Evolutionary conservation across 177 flowering plant species (phyloP).

Genomic region (Vitis hybrid): DNA sequence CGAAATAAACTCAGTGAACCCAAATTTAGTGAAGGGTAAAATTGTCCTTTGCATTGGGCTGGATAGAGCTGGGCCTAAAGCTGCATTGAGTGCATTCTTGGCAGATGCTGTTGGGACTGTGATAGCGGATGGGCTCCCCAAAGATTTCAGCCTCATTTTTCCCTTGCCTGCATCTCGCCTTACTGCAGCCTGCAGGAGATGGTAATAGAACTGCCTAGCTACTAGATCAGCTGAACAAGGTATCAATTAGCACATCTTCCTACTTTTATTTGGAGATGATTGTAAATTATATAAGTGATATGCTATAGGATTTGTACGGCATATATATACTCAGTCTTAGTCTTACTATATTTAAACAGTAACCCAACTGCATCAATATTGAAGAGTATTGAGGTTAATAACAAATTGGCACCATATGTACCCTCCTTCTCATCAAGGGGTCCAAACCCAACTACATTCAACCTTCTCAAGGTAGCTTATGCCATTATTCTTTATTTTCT

Average conservation of each 20-base stretch:
- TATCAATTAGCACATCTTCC: not conserved
- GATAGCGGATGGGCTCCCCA: not conserved
- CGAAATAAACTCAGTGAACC: no score
- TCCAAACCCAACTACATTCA: constrained; percentile 20
- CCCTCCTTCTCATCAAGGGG: constrained; percentile 43
- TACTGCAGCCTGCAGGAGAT: no score
- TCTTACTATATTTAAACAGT: no score
- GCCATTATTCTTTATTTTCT: not conserved
- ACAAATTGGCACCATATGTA: constrained; percentile 29
- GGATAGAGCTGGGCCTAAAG: no score
- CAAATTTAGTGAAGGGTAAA: constrained; percentile 30
- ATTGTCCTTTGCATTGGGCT: constrained; percentile 40
- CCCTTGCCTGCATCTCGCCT: constrained; percentile 27
- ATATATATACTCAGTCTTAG: no score
- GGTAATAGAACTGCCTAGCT: no score
- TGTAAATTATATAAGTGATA: no score
- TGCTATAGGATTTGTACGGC: no score
- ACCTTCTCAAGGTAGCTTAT: constrained; percentile 34
- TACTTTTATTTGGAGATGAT: no score
- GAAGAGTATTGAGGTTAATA: constrained; percentile 12
- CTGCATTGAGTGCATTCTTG: no score
- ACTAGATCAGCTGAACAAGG: no score
- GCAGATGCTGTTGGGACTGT: constrained; percentile 30
- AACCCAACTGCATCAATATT: constrained; percentile 28
- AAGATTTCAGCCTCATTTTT: constrained; percentile 11